A percentile compares a stretch with the other conserved stretches of the same genome.
phyloP scores from a whole-genome alignment of 306 rosid genomes.

The Gastrolobium bilobum region DNA sequence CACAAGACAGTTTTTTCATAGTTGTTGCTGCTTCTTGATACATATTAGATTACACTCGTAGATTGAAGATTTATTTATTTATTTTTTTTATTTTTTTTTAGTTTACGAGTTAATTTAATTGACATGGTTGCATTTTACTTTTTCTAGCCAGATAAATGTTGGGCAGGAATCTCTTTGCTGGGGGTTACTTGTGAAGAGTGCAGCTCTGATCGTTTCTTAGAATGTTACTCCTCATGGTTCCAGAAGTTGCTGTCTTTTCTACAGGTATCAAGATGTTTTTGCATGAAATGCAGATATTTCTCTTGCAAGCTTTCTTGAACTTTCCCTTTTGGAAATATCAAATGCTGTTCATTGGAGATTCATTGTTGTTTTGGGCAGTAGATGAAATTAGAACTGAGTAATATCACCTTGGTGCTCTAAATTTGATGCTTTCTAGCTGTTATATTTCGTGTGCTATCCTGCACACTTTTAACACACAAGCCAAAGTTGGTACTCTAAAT shows the following conservation, averaged over 20 bases:
- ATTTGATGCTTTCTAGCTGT: not conserved
- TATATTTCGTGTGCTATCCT: not conserved
- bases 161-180: slow-evolving; percentile 85
- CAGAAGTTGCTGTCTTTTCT: slow-evolving; percentile 64
- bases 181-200: slow-evolving; percentile 89
- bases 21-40: not conserved
- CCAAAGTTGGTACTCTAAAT: not conserved
- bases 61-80: not conserved
- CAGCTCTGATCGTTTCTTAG: slow-evolving; percentile 72
- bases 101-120: slow-evolving; percentile 33
- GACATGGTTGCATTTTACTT: slow-evolving; percentile 40
- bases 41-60: not conserved
- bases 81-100: not conserved
- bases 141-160: slow-evolving; percentile 91
- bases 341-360: not conserved
- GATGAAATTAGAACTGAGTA: slow-evolving; percentile 15
- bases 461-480: not conserved
- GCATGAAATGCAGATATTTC: not conserved
- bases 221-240: slow-evolving; percentile 79
- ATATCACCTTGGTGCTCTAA: slow-evolving; percentile 14
- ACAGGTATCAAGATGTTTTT: slow-evolving; percentile 65
- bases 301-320: slow-evolving; percentile 12
- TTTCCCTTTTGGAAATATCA: slow-evolving; percentile 10
- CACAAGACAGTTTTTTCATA: not conserved
- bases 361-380: slow-evolving; percentile 10